A percentile compares a stretch with the other conserved stretches of the same genome.
Conservation (phyloP, 768 basidiomycete species). For the Hypsizygus marmoreus region DNA sequence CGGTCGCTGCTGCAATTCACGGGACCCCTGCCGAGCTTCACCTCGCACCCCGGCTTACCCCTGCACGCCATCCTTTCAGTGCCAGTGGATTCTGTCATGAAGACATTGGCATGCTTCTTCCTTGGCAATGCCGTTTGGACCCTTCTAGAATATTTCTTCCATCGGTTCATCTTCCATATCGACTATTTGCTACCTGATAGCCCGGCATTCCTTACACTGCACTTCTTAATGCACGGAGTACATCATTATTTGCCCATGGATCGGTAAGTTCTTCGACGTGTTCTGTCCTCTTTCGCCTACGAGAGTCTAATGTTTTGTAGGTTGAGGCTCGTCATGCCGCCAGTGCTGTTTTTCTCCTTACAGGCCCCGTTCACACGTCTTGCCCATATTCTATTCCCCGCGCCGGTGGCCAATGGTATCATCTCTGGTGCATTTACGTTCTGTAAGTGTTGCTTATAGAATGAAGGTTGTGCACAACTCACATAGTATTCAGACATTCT, state of each 20-base stretch:
- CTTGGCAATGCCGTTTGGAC: conserved; percentile 93
- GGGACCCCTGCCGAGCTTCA: conserved; percentile 65
- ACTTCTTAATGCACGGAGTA: conserved; percentile 93
- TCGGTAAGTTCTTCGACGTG: conserved; percentile 53
- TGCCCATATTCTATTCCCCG: conserved; percentile 80
- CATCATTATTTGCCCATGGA: conserved; percentile 99
- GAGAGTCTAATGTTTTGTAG: conserved; percentile 34
- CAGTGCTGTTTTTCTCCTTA: conserved; percentile 73
- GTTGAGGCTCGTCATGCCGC: conserved; percentile 96
- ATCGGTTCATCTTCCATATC: conserved; percentile 97
- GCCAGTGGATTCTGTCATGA: conserved; percentile 50
- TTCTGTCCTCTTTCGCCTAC: neutral
- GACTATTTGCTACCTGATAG: conserved; percentile 86
- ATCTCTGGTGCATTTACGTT: conserved; percentile 83
- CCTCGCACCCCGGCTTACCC: conserved; percentile 56
- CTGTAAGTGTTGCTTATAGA: conserved; percentile 46
- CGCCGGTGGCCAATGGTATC: conserved; percentile 85
- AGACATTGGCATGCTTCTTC: conserved; percentile 71
- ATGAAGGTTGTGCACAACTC: neutral
- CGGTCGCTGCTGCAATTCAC: conserved; percentile 86
- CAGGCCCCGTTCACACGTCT: conserved; percentile 87
- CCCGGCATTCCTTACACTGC: conserved; percentile 76
- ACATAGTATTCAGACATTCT: conserved; percentile 56
- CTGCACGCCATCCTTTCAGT: conserved; percentile 47
- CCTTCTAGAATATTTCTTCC: conserved; percentile 86